phyloP scores from a whole-genome alignment of 768 basidiomycete species.

The Podaxis sp. region DNA sequence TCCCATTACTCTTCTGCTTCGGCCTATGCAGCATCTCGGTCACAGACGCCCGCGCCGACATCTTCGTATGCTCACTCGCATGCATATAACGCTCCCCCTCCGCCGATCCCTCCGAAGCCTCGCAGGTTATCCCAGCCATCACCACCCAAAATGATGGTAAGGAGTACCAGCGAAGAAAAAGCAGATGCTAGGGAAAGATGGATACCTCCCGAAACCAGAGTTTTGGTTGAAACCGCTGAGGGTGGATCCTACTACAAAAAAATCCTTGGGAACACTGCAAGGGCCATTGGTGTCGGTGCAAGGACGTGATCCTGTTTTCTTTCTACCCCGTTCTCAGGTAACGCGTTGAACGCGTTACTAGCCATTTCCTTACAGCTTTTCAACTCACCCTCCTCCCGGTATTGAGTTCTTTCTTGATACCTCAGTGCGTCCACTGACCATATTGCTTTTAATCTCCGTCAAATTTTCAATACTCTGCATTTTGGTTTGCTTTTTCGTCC shows the following conservation, averaged over 20 bases:
- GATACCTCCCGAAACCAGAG: slow-evolving; percentile 42
- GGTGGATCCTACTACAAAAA: slow-evolving; percentile 18
- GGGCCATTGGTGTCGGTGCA: slow-evolving; percentile 6
- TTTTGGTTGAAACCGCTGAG: slow-evolving; percentile 18
- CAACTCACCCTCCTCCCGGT: neutral
- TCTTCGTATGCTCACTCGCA: slow-evolving; percentile 34
- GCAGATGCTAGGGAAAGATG: slow-evolving; percentile 60
- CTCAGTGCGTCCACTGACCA: slow-evolving; percentile 24
- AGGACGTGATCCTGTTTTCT: slow-evolving; percentile 8
- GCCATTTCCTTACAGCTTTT: neutral
- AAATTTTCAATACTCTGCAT: slow-evolving; percentile 22
- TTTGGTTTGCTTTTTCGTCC: slow-evolving; percentile 14
- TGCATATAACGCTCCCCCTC: slow-evolving; percentile 25
- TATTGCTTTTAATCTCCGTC: slow-evolving; percentile 27
- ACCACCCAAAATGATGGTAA: slow-evolving; percentile 56
- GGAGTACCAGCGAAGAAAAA: slow-evolving; percentile 69
- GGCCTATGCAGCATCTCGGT: slow-evolving; percentile 24
- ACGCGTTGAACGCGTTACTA: neutral
- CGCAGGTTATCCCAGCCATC: slow-evolving; percentile 52
- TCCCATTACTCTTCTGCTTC: slow-evolving; percentile 14
- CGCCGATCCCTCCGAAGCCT: slow-evolving; percentile 38
- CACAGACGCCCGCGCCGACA: slow-evolving; percentile 44
- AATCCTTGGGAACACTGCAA: slow-evolving; percentile 11
- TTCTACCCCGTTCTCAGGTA: neutral
- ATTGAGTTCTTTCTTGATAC: slow-evolving; percentile 15